These are phyloP conservation scores for Canna indica DNA, from an alignment of 176 grass and related monocot species.

Conservation along the genomic window DNA sequence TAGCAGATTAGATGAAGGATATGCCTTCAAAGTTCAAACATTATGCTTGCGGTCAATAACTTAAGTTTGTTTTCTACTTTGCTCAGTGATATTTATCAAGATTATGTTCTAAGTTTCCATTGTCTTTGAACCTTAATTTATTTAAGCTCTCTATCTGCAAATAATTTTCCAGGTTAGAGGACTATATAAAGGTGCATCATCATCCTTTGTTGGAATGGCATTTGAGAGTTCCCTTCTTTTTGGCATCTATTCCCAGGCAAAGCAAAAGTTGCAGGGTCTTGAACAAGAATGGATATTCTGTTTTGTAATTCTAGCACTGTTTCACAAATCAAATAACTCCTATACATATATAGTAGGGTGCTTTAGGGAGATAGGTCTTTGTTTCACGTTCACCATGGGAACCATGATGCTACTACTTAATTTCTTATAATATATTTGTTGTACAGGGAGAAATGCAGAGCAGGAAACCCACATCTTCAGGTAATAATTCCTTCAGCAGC, in stretches of 20 bases:
- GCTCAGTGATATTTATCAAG: not conserved
- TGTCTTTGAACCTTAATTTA: not conserved
- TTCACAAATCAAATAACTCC: not conserved
- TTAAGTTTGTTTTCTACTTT: not conserved
- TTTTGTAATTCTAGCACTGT: not conserved
- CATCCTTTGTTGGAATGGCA: conserved; percentile 87
- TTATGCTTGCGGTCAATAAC: too few species aligned
- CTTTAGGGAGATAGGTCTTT: not conserved
- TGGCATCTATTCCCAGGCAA: conserved; percentile 74
- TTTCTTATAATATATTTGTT: conserved; percentile 7
- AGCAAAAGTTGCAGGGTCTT: conserved; percentile 79
- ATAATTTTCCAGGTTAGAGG: conserved; percentile 65
- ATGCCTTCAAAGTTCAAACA: too few species aligned
- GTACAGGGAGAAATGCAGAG: conserved; percentile 53
- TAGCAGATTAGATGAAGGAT: not conserved
- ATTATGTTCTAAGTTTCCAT: too few species aligned
- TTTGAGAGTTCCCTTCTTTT: conserved; percentile 90
- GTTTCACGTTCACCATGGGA: not conserved
- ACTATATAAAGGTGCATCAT: conserved; percentile 83
- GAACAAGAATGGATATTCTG: not conserved
- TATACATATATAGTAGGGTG: too few species aligned
- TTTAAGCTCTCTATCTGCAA: conserved; percentile 23
- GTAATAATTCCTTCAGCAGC: conserved; percentile 86
- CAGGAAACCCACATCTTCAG: conserved; percentile 51
- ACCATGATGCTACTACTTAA: not conserved